phyloP scores from a whole-genome alignment of 2,329 filamentous ascomycete species.

The Colletotrichum sp. region DNA sequence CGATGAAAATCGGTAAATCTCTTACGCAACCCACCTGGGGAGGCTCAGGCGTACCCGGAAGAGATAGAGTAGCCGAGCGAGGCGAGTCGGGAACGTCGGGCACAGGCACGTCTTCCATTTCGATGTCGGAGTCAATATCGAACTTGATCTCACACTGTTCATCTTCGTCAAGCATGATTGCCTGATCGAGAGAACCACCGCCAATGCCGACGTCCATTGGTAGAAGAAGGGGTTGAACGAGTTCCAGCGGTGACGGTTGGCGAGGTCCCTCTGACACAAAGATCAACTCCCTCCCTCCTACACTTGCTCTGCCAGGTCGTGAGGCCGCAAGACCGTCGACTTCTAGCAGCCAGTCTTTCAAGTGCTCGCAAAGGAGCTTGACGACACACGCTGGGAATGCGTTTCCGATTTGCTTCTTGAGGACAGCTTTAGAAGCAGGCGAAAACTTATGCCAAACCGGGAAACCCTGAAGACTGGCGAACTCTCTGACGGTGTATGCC shows the following conservation, averaged over 20 bases:
- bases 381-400: conserved; percentile 73
- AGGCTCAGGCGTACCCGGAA: neutral
- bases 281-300: neutral
- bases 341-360: conserved; percentile 49
- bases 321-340: conserved; percentile 38
- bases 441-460: conserved; percentile 65
- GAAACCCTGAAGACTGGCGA: conserved; percentile 74
- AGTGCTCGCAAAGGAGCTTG: conserved; percentile 51
- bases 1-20: neutral
- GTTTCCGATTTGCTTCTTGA: conserved; percentile 76
- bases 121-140: neutral
- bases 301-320: neutral
- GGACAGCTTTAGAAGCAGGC: conserved; percentile 28
- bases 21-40: neutral
- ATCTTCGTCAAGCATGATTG: neutral
- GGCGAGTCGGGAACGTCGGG: neutral
- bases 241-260: neutral
- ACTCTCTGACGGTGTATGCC: conserved; percentile 70
- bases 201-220: neutral
- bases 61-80: neutral
- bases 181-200: neutral
- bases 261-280: conserved; percentile 6
- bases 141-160: conserved; percentile 7
- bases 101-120: neutral
- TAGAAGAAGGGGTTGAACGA: neutral